phyloP scores from a whole-genome alignment of 2,329 filamentous ascomycete genomes.

The Penicillium sp. region DNA sequence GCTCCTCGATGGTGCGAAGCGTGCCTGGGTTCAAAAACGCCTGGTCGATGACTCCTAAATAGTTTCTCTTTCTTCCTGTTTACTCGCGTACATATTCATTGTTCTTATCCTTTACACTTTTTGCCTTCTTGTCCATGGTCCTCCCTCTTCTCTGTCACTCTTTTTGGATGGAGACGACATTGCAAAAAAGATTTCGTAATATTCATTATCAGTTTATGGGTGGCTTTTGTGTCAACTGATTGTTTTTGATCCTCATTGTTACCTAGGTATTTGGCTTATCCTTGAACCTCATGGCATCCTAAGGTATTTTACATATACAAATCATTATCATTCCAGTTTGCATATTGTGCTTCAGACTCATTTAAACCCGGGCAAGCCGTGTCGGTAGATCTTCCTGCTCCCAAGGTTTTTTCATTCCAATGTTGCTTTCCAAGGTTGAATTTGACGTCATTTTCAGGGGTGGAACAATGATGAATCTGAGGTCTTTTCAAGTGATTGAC shows the following conservation, averaged over 20 bases:
- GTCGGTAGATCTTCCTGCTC: too few species aligned
- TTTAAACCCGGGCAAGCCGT: too few species aligned
- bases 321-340: neutral
- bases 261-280: neutral
- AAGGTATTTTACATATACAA: neutral
- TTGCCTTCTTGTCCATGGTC: neutral
- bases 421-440: too few species aligned
- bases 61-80: neutral
- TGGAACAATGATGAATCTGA: too few species aligned
- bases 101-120: neutral
- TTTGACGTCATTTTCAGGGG: too few species aligned
- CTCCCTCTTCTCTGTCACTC: neutral
- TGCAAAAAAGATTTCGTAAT: constrained; percentile 8
- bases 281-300: neutral
- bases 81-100: constrained; percentile 11
- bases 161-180: neutral
- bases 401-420: too few species aligned
- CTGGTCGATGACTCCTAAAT: constrained; percentile 45
- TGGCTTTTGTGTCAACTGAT: neutral
- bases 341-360: neutral
- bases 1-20: constrained; percentile 56
- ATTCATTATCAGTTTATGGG: neutral
- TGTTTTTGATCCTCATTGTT: neutral
- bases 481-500: too few species aligned
- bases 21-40: constrained; percentile 49